These are phyloP conservation scores for Eragrostis tef DNA, from an alignment of 202 grass and related monocot genomes.

Conservation along the genomic window DNA sequence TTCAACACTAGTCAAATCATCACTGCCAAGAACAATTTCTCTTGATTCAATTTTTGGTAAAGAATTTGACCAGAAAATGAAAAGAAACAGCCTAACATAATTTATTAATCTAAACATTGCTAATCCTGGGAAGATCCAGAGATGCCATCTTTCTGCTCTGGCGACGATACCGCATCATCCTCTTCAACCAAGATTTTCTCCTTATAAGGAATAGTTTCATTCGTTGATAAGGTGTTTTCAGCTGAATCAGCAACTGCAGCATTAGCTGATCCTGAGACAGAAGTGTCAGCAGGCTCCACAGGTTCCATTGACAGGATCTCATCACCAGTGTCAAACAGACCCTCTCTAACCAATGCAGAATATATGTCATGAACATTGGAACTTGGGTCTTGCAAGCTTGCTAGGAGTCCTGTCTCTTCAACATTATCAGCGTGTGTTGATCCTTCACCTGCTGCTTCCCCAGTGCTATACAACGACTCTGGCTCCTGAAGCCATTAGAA, in stretches of 20 bases:
- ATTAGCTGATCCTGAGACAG: constrained; percentile 5
- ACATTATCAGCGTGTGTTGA: constrained; percentile 42
- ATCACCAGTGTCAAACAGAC: constrained; percentile 67
- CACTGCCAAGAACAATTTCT: not conserved
- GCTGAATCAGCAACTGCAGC: constrained; percentile 23
- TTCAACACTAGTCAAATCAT: not conserved
- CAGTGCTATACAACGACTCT: constrained; percentile 13
- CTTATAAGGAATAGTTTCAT: not conserved
- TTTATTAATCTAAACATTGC: not conserved
- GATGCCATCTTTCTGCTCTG: not conserved
- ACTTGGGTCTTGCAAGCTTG: constrained; percentile 35
- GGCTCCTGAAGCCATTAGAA: constrained; percentile 42
- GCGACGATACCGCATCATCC: not conserved
- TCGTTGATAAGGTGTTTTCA: constrained; percentile 2
- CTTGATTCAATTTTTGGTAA: not conserved
- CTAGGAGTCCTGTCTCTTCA: constrained; percentile 33
- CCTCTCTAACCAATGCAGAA: constrained; percentile 59
- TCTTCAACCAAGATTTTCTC: not conserved
- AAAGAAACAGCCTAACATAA: not conserved
- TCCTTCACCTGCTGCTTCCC: constrained; percentile 38
- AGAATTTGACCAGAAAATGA: not conserved
- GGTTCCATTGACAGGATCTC: constrained; percentile 7
- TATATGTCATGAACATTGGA: constrained; percentile 52
- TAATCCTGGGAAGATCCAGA: constrained; percentile 3
- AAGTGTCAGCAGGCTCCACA: not conserved